phyloP scores from a whole-genome alignment of 306 rosid genomes.

The Astragalus glycyphyllos region DNA sequence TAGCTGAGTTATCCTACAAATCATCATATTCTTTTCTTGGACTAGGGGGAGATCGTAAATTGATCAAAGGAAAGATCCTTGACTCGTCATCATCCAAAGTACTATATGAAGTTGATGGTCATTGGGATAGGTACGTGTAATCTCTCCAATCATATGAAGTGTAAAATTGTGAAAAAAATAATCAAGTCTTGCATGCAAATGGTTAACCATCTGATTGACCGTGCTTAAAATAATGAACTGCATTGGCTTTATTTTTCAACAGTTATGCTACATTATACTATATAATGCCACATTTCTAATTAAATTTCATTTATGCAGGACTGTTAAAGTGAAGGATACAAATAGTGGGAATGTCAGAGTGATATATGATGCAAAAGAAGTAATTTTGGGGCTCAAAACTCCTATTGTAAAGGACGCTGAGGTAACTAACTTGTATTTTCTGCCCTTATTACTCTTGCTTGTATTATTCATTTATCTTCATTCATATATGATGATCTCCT shows the following conservation, averaged over 20 bases:
- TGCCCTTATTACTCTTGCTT: constrained; percentile 13
- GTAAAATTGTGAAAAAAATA: no score
- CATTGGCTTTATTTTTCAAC: constrained; percentile 6
- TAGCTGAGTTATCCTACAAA: constrained; percentile 64
- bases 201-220: background rate
- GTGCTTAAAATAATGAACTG: background rate
- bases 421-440: constrained; percentile 49
- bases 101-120: constrained; percentile 81
- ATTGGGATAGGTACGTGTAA: constrained; percentile 76
- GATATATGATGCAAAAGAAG: constrained; percentile 77
- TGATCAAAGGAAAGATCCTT: constrained; percentile 70
- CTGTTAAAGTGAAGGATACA: constrained; percentile 59
- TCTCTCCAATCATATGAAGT: background rate
- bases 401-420: constrained; percentile 57
- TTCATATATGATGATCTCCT: no score
- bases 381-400: constrained; percentile 66
- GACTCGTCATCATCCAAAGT: constrained; percentile 53
- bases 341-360: constrained; percentile 55
- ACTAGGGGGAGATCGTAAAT: constrained; percentile 58
- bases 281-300: background rate
- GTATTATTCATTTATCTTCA: background rate
- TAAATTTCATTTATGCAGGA: constrained; percentile 48
- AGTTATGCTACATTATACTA: constrained; percentile 18
- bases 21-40: constrained; percentile 62
- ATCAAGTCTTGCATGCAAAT: no score